Evolutionary conservation across 2,329 filamentous ascomycete species (phyloP).

Genomic region (Aspergillus ruber): DNA sequence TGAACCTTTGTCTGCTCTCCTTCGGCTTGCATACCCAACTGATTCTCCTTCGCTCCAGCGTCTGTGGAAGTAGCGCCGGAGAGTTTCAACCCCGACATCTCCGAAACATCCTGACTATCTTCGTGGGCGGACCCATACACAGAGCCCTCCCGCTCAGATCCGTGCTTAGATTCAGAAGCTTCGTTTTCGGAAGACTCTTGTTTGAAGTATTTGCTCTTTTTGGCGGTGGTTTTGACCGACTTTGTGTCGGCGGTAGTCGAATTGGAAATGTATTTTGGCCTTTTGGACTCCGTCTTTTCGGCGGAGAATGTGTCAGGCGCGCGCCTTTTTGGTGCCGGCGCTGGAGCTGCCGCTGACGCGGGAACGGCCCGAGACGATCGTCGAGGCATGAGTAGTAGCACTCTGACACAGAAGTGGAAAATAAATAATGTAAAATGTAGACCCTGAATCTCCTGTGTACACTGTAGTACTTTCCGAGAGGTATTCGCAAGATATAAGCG

Average conservation of each 20-base stretch:
- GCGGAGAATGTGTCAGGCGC: constrained; percentile 26
- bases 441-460: no score
- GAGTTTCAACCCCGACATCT: constrained; percentile 1
- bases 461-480: no score
- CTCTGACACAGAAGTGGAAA: constrained; percentile 2
- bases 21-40: not conserved
- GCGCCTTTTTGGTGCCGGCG: constrained; percentile 27
- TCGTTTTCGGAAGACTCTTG: constrained; percentile 30
- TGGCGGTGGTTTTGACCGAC: constrained; percentile 33
- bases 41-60: not conserved
- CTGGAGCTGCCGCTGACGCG: constrained; percentile 24
- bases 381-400: constrained; percentile 25
- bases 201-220: constrained; percentile 48
- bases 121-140: constrained; percentile 8
- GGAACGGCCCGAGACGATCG: constrained; percentile 32
- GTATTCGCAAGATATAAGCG: not conserved
- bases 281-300: constrained; percentile 23
- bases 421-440: not conserved
- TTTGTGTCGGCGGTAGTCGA: constrained; percentile 9
- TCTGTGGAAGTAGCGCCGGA: constrained; percentile 2
- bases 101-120: constrained; percentile 5
- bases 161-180: constrained; percentile 12
- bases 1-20: not conserved
- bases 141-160: not conserved
- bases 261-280: constrained; percentile 23